phyloP scores from a whole-genome alignment of 1,139 yeast species.

The Pichia sp. region DNA sequence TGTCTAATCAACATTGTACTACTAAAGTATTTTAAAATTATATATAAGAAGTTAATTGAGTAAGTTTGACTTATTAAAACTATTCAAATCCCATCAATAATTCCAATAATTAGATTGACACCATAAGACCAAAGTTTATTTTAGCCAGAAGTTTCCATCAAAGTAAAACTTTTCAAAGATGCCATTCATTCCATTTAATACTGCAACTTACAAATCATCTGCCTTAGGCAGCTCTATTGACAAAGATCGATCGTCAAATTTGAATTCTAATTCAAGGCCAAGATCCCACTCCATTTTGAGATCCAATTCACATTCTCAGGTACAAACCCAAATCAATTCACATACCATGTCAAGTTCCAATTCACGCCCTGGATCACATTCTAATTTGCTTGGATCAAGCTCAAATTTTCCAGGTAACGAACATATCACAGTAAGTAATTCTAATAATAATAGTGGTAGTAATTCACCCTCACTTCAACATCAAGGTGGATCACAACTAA shows the following conservation, averaged over 20 bases:
- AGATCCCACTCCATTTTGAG: constrained; percentile 1
- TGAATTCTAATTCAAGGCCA: neutral
- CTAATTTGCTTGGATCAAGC: neutral
- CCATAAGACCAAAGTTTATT: neutral
- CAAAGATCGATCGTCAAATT: neutral
- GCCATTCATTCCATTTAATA: constrained; percentile 9
- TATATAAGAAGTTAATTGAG: too few relatives aligned
- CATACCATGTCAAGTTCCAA: neutral
- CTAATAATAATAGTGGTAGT: neutral
- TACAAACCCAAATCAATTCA: neutral
- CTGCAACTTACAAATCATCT: neutral
- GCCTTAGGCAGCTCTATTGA: neutral
- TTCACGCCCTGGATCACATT: neutral
- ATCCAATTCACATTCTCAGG: neutral
- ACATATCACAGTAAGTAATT: neutral
- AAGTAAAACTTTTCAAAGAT: neutral
- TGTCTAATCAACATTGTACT: too few relatives aligned
- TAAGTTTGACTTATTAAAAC: neutral
- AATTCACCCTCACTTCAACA: constrained; percentile 6
- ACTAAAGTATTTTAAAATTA: too few relatives aligned
- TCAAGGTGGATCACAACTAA: constrained; percentile 9
- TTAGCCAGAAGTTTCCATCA: too few relatives aligned
- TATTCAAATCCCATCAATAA: too few relatives aligned
- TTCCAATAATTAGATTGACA: too few relatives aligned
- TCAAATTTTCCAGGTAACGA: neutral